These are phyloP conservation scores for Phytophthora fragariaefolia DNA, from an alignment of 352 stramenopile species.

Conservation along the genomic window DNA sequence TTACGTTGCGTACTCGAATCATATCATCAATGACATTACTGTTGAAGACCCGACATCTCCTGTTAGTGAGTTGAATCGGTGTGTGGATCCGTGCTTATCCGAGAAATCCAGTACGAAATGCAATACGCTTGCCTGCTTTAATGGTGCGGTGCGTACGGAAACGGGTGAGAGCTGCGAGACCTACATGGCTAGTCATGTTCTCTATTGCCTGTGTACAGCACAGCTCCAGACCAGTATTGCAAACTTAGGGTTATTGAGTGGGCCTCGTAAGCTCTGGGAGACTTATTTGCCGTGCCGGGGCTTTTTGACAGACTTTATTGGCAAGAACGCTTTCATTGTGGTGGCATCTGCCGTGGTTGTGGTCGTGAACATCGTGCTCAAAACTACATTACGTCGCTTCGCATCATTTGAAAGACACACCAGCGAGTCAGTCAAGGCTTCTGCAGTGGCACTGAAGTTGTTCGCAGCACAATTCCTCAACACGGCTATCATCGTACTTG, in stretches of 20 bases:
- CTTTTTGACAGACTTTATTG: slow-evolving; percentile 75
- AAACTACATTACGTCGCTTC: slow-evolving; percentile 70
- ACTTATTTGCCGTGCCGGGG: slow-evolving; percentile 58
- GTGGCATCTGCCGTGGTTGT: slow-evolving; percentile 72
- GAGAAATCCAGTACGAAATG: slow-evolving; percentile 60
- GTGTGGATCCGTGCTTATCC: slow-evolving; percentile 65
- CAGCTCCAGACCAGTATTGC: slow-evolving; percentile 56
- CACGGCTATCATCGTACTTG: slow-evolving; percentile 81
- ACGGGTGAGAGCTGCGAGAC: slow-evolving; percentile 56
- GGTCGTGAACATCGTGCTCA: slow-evolving; percentile 79
- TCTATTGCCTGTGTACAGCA: slow-evolving; percentile 78
- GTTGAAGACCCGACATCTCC: slow-evolving; percentile 9
- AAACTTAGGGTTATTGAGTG: slow-evolving; percentile 55
- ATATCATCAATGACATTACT: slow-evolving; percentile 48
- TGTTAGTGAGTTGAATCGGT: slow-evolving; percentile 39
- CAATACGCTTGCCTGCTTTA: slow-evolving; percentile 73
- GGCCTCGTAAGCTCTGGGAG: slow-evolving; percentile 61
- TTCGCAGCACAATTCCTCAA: slow-evolving; percentile 86
- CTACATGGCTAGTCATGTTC: slow-evolving; percentile 64
- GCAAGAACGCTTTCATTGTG: slow-evolving; percentile 74
- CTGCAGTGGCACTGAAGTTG: slow-evolving; percentile 79
- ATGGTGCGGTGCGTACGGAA: slow-evolving; percentile 40
- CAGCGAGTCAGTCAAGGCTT: slow-evolving; percentile 84
- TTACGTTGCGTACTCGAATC: slow-evolving; percentile 72
- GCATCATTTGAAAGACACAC: slow-evolving; percentile 76